Percentiles rank a stretch among this genome's conserved stretches.
phyloP scores from a whole-genome alignment of 208 protist species.

The Leishmania turanica region DNA sequence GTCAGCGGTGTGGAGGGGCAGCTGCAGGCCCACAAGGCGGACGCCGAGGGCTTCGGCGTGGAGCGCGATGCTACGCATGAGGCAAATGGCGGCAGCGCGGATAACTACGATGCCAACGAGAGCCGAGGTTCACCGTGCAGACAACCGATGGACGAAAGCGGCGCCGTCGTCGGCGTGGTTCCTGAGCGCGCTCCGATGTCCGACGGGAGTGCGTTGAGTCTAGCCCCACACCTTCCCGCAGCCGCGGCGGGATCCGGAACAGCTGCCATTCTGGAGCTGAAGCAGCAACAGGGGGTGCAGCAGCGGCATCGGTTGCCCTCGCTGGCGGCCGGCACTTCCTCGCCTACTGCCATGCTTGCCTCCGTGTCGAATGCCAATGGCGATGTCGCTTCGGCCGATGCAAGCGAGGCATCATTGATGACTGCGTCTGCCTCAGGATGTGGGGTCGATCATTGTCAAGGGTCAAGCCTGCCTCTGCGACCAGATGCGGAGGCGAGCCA shows the following conservation, averaged over 20 bases:
- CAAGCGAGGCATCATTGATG: not conserved
- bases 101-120: not conserved
- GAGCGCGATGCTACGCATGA: not conserved
- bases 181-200: not conserved
- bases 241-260: constrained; percentile 39
- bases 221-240: constrained; percentile 22
- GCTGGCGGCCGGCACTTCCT: not conserved
- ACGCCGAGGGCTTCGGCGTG: not conserved
- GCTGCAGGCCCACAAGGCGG: not conserved
- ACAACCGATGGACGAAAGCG: constrained; percentile 10
- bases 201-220: too few relatives aligned
- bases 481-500: constrained; percentile 8
- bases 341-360: not conserved
- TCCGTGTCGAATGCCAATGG: not conserved
- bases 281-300: constrained; percentile 18
- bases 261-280: constrained; percentile 35
- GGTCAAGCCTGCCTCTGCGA: not conserved
- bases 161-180: not conserved
- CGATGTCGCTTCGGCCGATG: not conserved
- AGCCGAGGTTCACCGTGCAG: not conserved
- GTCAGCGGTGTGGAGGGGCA: not conserved
- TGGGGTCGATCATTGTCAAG: not conserved
- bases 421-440: not conserved
- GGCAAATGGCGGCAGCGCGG: not conserved
- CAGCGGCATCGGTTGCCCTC: not conserved